Percentiles rank a stretch among this genome's conserved stretches.
Conservation (phyloP, 2,329 filamentous ascomycete genomes). For the Pseudocercospora macadamiae region DNA sequence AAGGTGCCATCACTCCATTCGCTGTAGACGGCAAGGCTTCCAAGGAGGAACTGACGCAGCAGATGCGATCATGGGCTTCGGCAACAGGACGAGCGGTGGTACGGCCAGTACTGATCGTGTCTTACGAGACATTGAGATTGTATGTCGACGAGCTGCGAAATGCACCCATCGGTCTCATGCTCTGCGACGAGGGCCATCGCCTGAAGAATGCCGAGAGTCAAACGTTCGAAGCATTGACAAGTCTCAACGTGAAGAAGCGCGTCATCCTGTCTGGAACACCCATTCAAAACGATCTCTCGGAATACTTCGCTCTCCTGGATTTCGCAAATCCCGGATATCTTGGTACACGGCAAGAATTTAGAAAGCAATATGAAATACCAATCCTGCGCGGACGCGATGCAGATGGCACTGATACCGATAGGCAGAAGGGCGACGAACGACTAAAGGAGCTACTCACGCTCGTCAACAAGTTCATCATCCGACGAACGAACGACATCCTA, state of each 20-base stretch:
- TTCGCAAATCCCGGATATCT: slow-evolving; percentile 95
- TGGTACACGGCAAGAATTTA: slow-evolving; percentile 85
- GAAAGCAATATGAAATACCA: slow-evolving; percentile 89
- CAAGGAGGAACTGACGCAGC: slow-evolving; percentile 87
- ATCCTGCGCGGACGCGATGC: slow-evolving; percentile 92
- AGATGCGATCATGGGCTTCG: slow-evolving; percentile 94
- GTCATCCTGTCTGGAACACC: slow-evolving; percentile 96
- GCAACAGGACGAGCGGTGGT: slow-evolving; percentile 86
- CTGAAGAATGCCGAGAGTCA: slow-evolving; percentile 96
- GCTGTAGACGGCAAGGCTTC: slow-evolving; percentile 95
- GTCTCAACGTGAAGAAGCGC: slow-evolving; percentile 82
- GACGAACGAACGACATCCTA: slow-evolving; percentile 94
- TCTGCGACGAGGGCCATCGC: slow-evolving; percentile 96
- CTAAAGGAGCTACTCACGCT: slow-evolving; percentile 77
- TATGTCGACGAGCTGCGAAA: slow-evolving; percentile 89
- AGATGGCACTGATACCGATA: slow-evolving; percentile 79
- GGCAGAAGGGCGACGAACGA: slow-evolving; percentile 80
- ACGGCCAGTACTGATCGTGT: slow-evolving; percentile 92
- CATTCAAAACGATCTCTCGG: slow-evolving; percentile 97
- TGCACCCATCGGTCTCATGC: slow-evolving; percentile 85
- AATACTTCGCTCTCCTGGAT: slow-evolving; percentile 94
- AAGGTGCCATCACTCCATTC: slow-evolving; percentile 88
- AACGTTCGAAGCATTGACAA: slow-evolving; percentile 89
- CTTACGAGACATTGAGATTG: slow-evolving; percentile 90
- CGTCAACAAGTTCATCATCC: slow-evolving; percentile 98